Conservation (phyloP, 257 asterid species). For the Penstemon newberryi region DNA sequence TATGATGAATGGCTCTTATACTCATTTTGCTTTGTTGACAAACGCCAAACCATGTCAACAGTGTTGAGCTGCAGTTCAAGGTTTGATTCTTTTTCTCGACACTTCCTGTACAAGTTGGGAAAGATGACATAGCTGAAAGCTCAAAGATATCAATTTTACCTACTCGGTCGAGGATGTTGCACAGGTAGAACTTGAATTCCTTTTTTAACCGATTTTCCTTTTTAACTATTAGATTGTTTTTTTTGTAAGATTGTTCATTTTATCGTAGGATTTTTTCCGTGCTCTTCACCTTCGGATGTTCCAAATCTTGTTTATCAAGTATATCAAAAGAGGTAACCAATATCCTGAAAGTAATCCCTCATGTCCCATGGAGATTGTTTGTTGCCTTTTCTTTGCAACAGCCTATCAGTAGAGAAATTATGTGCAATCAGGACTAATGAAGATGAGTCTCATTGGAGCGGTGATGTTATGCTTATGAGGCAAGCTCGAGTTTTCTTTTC, state of each 20-base stretch:
- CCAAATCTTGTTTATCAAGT: too few species aligned
- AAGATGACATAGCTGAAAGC: neutral
- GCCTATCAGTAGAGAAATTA: too few species aligned
- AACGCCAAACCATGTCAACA: neutral
- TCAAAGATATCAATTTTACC: neutral
- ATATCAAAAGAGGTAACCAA: too few species aligned
- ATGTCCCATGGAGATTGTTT: too few species aligned
- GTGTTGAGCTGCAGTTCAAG: neutral
- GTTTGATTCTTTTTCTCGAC: neutral
- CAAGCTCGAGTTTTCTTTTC: too few species aligned
- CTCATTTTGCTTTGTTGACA: neutral
- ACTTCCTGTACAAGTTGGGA: neutral
- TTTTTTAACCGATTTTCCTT: neutral
- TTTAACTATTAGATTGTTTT: neutral
- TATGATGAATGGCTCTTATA: too few species aligned
- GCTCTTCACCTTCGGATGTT: too few species aligned
- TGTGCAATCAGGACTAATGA: too few species aligned
- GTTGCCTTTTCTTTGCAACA: too few species aligned
- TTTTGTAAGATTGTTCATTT: neutral
- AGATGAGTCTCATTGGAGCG: too few species aligned
- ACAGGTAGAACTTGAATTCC: neutral
- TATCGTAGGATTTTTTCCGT: neutral
- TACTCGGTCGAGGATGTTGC: neutral
- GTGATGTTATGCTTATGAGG: too few species aligned
- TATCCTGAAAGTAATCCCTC: too few species aligned